These are phyloP conservation scores for Trametes versicolor DNA, from an alignment of 1,284 basidiomycete species.

Conservation along the genomic window DNA sequence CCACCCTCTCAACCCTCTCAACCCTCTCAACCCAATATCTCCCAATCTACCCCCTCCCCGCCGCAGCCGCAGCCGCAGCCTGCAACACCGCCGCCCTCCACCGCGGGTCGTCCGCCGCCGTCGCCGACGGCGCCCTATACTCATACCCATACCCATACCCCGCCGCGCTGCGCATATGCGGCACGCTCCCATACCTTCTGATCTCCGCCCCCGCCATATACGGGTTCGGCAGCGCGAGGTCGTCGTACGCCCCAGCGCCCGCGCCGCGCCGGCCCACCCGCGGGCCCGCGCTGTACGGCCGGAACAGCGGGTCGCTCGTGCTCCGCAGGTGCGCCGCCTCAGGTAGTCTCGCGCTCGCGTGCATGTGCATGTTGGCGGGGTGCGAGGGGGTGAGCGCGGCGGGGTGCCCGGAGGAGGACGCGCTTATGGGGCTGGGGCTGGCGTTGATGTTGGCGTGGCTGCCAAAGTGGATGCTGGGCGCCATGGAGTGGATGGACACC, in stretches of 20 bases:
- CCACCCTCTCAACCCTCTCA: not conserved
- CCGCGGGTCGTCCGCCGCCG: slow-evolving; percentile 11
- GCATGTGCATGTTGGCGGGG: slow-evolving; percentile 4
- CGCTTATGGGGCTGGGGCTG: not conserved
- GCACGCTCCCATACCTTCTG: slow-evolving; percentile 37
- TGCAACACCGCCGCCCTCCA: slow-evolving; percentile 35
- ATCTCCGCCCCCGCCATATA: slow-evolving; percentile 34
- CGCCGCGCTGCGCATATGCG: slow-evolving; percentile 26
- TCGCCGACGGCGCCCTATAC: not conserved
- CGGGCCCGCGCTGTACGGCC: slow-evolving; percentile 34
- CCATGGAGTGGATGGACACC: slow-evolving; percentile 42
- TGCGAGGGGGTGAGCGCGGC: slow-evolving; percentile 11
- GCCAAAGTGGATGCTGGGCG: slow-evolving; percentile 42
- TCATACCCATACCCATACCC: slow-evolving; percentile 5
- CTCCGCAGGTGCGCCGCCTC: slow-evolving; percentile 26
- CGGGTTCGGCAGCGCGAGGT: slow-evolving; percentile 34
- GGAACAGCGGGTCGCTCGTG: slow-evolving; percentile 32
- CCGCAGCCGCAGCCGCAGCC: slow-evolving; percentile 26
- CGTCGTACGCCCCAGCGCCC: slow-evolving; percentile 16
- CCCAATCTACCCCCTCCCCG: slow-evolving; percentile 6
- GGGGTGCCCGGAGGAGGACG: slow-evolving; percentile 5
- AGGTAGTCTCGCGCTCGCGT: not conserved
- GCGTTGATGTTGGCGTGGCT: slow-evolving; percentile 10
- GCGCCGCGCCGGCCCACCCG: slow-evolving; percentile 7
- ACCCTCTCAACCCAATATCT: not conserved